Evolutionary conservation across 2,329 filamentous ascomycete species (phyloP).

Genomic region (Exophiala aquamarina): DNA sequence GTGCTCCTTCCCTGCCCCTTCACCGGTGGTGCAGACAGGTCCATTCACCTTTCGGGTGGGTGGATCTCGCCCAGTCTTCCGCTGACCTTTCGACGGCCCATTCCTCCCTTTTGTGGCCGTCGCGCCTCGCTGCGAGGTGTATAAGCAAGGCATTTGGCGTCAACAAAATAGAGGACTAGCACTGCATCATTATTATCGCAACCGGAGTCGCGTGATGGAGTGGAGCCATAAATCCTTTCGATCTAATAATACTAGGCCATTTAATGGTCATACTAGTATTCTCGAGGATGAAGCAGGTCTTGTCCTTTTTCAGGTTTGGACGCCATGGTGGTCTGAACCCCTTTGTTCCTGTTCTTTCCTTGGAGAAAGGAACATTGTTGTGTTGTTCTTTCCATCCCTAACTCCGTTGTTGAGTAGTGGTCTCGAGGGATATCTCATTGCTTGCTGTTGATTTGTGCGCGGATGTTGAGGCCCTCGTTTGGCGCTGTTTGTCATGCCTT

Average conservation of each 20-base stretch:
- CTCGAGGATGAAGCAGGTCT: constrained; percentile 30
- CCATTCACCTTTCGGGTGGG: constrained; percentile 12
- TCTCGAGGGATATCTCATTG: constrained; percentile 26
- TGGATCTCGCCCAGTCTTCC: constrained; percentile 15
- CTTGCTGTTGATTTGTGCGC: constrained; percentile 20
- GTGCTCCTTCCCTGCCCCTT: constrained; percentile 31
- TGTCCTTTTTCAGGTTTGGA: constrained; percentile 18
- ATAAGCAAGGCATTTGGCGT: constrained; percentile 19
- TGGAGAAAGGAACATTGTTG: constrained; percentile 10
- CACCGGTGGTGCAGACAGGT: constrained; percentile 25
- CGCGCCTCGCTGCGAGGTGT: constrained; percentile 19
- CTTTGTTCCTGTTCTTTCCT: constrained; percentile 8
- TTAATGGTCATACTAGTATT: constrained; percentile 19
- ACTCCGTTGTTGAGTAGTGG: constrained; percentile 23
- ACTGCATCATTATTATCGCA: constrained; percentile 26
- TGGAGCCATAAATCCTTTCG: constrained; percentile 30
- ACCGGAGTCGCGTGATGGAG: constrained; percentile 31
- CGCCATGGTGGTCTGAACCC: constrained; percentile 16
- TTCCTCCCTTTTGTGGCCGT: constrained; percentile 20
- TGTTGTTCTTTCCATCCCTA: constrained; percentile 18
- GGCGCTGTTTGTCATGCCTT: constrained; percentile 8
- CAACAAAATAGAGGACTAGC: constrained; percentile 14
- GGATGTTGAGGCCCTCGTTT: constrained; percentile 25
- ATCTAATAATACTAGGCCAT: constrained; percentile 20
- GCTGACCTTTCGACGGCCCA: constrained; percentile 24